phyloP scores from a whole-genome alignment of 108 stramenopile genomes.

The Nannochloropsis gaditana region DNA sequence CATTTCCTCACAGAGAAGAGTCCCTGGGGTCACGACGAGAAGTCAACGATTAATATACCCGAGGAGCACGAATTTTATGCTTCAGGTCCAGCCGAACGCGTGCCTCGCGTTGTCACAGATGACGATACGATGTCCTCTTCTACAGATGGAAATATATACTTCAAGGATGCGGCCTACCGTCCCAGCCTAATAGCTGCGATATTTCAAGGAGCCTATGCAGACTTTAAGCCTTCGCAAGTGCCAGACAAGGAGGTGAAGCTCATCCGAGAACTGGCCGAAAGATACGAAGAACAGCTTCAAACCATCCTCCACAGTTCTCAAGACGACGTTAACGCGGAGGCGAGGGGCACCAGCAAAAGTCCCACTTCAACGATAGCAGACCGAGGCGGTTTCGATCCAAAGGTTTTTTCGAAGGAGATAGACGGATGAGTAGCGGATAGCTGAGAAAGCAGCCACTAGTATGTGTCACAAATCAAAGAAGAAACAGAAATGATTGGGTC shows the following conservation, averaged over 20 bases:
- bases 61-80: neutral
- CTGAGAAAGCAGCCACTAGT: no score
- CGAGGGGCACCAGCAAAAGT: neutral
- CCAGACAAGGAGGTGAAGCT: neutral
- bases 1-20: neutral
- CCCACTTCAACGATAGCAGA: no score
- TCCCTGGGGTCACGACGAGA: neutral
- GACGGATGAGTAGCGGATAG: no score
- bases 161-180: neutral
- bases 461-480: no score
- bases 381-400: no score
- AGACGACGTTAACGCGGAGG: neutral
- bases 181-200: neutral
- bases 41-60: neutral
- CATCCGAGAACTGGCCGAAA: constrained; percentile 16
- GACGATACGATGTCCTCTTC: neutral
- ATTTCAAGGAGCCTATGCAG: constrained; percentile 8
- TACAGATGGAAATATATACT: neutral
- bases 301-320: neutral
- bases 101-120: neutral
- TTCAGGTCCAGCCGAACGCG: neutral
- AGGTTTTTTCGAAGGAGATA: no score
- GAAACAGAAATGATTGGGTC: no score
- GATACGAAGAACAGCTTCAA: neutral
- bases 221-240: neutral